Percentiles rank a stretch among this genome's conserved stretches.
Conservation (phyloP, 345 rosid genomes). For the Pelargonium nanum region DNA sequence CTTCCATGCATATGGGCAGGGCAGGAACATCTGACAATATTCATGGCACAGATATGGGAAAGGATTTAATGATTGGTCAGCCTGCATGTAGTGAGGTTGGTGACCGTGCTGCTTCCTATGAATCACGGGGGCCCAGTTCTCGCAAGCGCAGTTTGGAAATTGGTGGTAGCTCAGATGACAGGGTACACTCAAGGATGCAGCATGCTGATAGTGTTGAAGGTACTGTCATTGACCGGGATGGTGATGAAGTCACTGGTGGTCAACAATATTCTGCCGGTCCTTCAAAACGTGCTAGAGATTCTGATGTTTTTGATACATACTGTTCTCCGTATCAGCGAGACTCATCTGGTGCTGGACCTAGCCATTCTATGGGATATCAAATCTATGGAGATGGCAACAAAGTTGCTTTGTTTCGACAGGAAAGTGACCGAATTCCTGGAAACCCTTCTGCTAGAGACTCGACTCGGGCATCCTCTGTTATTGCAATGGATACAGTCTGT, state of each 20-base stretch:
- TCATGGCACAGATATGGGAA: constrained; percentile 64
- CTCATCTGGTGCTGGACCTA: constrained; percentile 84
- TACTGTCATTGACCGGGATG: constrained; percentile 73
- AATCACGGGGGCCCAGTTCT: constrained; percentile 89
- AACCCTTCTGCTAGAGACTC: constrained; percentile 72
- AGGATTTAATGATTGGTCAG: constrained; percentile 74
- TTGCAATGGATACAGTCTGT: constrained; percentile 93
- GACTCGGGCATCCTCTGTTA: constrained; percentile 85
- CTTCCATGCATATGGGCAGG: constrained; percentile 43
- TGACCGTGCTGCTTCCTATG: constrained; percentile 93
- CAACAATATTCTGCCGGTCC: constrained; percentile 76
- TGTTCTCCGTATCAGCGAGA: constrained; percentile 56
- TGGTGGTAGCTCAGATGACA: constrained; percentile 88
- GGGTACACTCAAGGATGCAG: constrained; percentile 52
- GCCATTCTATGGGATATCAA: constrained; percentile 63
- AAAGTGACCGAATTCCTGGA: constrained; percentile 43
- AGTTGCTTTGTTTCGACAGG: constrained; percentile 49
- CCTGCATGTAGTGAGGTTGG: constrained; percentile 98
- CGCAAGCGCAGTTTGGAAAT: constrained; percentile 86
- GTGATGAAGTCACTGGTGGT: constrained; percentile 81
- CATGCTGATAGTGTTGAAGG: constrained; percentile 96
- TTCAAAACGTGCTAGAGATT: constrained; percentile 75
- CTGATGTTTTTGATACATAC: constrained; percentile 49
- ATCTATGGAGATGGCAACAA: constrained; percentile 56
- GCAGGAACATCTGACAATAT: constrained; percentile 36